phyloP scores from a whole-genome alignment of 208 protist genomes.

The Vickermania ingenoplastis region DNA sequence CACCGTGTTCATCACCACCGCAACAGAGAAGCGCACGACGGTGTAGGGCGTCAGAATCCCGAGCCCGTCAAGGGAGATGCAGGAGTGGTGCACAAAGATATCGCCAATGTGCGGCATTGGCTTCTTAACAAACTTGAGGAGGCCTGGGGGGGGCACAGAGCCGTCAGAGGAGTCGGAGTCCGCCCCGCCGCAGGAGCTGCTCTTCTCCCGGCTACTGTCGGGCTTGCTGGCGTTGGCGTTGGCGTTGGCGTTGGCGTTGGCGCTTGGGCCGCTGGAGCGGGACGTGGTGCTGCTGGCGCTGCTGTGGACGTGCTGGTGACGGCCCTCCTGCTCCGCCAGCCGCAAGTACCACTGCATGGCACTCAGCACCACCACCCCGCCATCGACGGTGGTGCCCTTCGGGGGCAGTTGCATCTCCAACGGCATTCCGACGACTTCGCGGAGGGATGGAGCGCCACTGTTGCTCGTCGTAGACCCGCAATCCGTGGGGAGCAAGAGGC shows the following conservation, averaged over 20 bases:
- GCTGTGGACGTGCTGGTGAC: background rate
- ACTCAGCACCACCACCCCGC: slow-evolving; percentile 20
- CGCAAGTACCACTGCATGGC: slow-evolving; percentile 34
- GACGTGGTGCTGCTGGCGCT: background rate
- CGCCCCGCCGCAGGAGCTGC: no score
- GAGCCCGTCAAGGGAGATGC: slow-evolving; percentile 19
- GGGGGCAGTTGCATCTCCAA: background rate
- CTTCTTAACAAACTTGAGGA: background rate
- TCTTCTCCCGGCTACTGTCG: background rate
- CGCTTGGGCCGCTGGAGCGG: background rate
- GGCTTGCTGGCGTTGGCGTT: background rate
- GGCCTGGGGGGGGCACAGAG: background rate
- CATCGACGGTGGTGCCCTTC: background rate
- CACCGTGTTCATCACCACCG: slow-evolving; percentile 32
- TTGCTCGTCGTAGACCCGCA: background rate
- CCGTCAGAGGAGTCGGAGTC: background rate
- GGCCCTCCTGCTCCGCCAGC: background rate
- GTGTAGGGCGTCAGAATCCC: slow-evolving; percentile 11
- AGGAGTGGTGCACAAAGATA: slow-evolving; percentile 28
- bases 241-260: background rate
- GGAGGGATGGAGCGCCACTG: background rate
- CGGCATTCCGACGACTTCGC: slow-evolving; percentile 5
- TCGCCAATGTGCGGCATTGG: slow-evolving; percentile 13
- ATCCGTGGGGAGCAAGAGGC: background rate
- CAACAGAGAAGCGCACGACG: slow-evolving; percentile 24